Percentiles rank a stretch among this genome's conserved stretches.
Evolutionary conservation across 768 basidiomycete species (phyloP).

Genomic region (Lentinus brumalis): DNA sequence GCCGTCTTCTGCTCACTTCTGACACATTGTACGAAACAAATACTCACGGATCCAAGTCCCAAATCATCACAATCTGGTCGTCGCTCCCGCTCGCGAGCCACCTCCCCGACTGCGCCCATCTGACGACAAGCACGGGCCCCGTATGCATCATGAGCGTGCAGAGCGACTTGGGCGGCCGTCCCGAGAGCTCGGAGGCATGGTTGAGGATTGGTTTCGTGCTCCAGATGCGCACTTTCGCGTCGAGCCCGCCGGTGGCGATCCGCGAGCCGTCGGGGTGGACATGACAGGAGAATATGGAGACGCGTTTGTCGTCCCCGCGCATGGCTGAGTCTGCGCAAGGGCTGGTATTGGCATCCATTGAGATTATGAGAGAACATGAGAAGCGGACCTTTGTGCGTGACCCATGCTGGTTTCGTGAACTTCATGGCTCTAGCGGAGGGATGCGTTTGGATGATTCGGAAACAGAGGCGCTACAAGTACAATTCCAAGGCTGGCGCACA

Average conservation of each 20-base stretch:
- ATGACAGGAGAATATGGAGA: slow-evolving; percentile 89
- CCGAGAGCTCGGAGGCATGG: slow-evolving; percentile 61
- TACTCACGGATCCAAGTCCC: slow-evolving; percentile 95
- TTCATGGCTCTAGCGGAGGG: slow-evolving; percentile 51
- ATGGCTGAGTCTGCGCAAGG: slow-evolving; percentile 43
- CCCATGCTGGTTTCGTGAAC: slow-evolving; percentile 90
- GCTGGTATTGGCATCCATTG: background rate
- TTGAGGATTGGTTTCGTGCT: slow-evolving; percentile 94
- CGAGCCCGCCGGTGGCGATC: slow-evolving; percentile 96
- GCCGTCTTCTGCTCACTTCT: background rate
- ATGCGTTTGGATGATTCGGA: background rate
- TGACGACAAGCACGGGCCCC: slow-evolving; percentile 86
- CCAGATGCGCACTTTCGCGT: slow-evolving; percentile 97
- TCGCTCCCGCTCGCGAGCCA: slow-evolving; percentile 97
- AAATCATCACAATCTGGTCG: slow-evolving; percentile 94
- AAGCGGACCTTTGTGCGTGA: slow-evolving; percentile 69
- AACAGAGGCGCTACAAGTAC: background rate
- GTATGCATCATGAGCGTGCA: slow-evolving; percentile 94
- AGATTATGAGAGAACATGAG: slow-evolving; percentile 5
- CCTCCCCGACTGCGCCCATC: slow-evolving; percentile 92
- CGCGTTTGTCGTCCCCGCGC: slow-evolving; percentile 69
- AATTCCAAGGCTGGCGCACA: background rate
- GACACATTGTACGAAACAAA: background rate
- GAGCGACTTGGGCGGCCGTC: slow-evolving; percentile 80
- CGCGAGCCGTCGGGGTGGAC: slow-evolving; percentile 96